Percentiles rank a stretch among this genome's conserved stretches.
Conservation (phyloP, 371 early-diverging fungal species). For the Rhizopus stolonifer region DNA sequence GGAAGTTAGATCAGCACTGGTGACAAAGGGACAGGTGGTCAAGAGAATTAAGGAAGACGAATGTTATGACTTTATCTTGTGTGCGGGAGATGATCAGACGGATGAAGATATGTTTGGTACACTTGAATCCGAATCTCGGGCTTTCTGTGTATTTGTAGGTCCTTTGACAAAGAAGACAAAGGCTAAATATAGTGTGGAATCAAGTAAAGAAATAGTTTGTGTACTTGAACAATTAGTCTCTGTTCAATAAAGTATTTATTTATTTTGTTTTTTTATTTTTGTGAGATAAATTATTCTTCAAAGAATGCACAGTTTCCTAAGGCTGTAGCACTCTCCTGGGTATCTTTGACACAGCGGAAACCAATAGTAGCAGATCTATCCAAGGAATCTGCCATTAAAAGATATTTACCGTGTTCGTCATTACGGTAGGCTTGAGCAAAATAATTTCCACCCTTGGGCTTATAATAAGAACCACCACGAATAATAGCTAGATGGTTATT, state of each 20-base stretch:
- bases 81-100: slow-evolving; percentile 95
- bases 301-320: slow-evolving; percentile 21
- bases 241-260: no score
- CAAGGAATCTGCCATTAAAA: slow-evolving; percentile 28
- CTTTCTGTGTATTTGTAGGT: slow-evolving; percentile 37
- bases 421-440: slow-evolving; percentile 36
- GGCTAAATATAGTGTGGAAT: slow-evolving; percentile 35
- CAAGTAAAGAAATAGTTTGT: slow-evolving; percentile 37
- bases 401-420: slow-evolving; percentile 28
- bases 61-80: slow-evolving; percentile 81
- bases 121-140: slow-evolving; percentile 26
- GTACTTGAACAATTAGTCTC: no score
- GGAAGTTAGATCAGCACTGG: slow-evolving; percentile 85
- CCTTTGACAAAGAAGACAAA: slow-evolving; percentile 34
- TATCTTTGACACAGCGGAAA: slow-evolving; percentile 36
- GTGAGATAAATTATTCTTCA: neutral
- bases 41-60: slow-evolving; percentile 54
- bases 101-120: slow-evolving; percentile 95
- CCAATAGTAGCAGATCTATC: slow-evolving; percentile 31
- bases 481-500: slow-evolving; percentile 28
- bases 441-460: slow-evolving; percentile 20
- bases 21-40: slow-evolving; percentile 94
- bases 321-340: slow-evolving; percentile 26
- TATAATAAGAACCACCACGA: slow-evolving; percentile 34
- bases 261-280: neutral